Conservation (phyloP, 805 yeast species). For the Candida quercuum region DNA sequence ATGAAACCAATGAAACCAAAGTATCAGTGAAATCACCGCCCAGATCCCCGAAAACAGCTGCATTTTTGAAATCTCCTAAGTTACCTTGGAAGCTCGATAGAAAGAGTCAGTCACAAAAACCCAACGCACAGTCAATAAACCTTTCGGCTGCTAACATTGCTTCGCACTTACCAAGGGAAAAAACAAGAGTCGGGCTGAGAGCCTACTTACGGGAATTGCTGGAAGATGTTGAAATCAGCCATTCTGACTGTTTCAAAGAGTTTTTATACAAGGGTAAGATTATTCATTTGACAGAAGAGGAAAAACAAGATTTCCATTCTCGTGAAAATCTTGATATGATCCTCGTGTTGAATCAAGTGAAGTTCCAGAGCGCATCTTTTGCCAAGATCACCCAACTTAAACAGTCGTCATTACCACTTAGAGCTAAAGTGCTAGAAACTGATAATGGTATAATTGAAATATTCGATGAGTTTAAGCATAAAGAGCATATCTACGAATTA, state of each 20-base stretch:
- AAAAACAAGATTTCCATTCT: constrained; percentile 48
- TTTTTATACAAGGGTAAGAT: constrained; percentile 46
- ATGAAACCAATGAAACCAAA: too few species aligned
- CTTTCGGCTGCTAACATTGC: constrained; percentile 10
- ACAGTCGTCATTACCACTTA: constrained; percentile 53
- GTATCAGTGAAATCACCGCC: not conserved
- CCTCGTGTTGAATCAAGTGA: constrained; percentile 54
- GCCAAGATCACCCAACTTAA: constrained; percentile 50
- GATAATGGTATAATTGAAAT: constrained; percentile 53
- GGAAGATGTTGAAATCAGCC: constrained; percentile 49
- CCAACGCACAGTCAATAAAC: not conserved
- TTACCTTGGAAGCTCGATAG: constrained; percentile 4
- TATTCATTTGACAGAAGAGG: constrained; percentile 32
- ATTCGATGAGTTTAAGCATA: constrained; percentile 59
- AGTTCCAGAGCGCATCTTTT: constrained; percentile 67
- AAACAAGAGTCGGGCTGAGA: constrained; percentile 69
- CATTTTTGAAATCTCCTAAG: not conserved
- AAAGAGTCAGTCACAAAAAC: too few species aligned
- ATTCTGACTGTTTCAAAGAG: constrained; percentile 42
- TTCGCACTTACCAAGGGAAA: constrained; percentile 56
- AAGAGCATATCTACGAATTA: constrained; percentile 47
- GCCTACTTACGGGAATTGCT: constrained; percentile 58
- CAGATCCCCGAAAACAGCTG: not conserved
- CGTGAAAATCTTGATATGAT: constrained; percentile 61
- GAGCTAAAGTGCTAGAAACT: constrained; percentile 43